Base-by-base conservation (phyloP, 108 stramenopile species). In the Seminavis robusta region DNA sequence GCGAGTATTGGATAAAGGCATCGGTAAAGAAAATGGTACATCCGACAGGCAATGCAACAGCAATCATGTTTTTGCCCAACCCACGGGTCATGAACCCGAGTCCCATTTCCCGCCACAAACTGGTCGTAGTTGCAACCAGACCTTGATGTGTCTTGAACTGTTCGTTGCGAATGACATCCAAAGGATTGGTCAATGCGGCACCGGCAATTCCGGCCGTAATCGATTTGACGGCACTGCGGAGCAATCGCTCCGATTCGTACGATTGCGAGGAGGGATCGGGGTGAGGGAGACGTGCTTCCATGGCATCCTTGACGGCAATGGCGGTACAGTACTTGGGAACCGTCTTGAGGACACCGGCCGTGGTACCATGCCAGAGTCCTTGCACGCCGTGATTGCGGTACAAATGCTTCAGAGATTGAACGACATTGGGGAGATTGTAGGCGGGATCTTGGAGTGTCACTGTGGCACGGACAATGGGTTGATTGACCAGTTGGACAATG, bases 131-230 rank as follows among this genome's bases (percentile, higher is more conserved):
- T 32, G 79, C 67, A 1, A 67, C 13, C 1, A 96, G 50, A 9
- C 82, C 37, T 37, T 80, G 63, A 59, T 96, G 88, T 21, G 88
- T 88, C 66, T 97, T 97, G 80, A 97, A 97, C 93, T 94, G 94
- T 73, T 97, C 97, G 54, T 97, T 97, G 3, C 97, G 75, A 37
- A 97, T 79, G n/a, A 97, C 94, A 73, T 97, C 97, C n/a, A 92
- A 43, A 15, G 97, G 97, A 73, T 97, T 97, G 1, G 97, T 97
- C 39, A 97, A 75, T 5, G 79, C 86, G 10, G 97, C 97, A 8
- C 97, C 97, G 10, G 94, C 93, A 1, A 97, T 72, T 39, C 95
- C 97, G 4, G 97, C 97, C 1, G 83, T 64, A 0, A 81, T 64
- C n/a, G 84, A 74, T 63, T 97, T 97, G 0, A 84, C 51, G 27